Base-by-base conservation (phyloP, 257 asterid species). In the Solanum pinnatisectum region DNA sequence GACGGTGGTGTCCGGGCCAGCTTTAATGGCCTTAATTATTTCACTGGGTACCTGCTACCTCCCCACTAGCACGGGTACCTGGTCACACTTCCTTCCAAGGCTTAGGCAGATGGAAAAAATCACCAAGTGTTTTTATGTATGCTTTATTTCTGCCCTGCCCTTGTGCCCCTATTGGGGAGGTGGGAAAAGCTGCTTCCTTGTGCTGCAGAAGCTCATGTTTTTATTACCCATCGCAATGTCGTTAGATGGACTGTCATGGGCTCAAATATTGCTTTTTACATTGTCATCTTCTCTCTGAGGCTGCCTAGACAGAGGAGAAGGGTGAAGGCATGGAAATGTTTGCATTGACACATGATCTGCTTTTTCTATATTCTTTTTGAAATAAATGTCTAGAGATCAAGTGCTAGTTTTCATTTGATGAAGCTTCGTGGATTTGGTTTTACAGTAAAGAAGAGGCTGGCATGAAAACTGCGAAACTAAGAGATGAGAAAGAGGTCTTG, bases 391-490 rank as follows among this genome's bases (percentile, higher is more conserved):
- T 74, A 74, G 52, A 37, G 82, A 73, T 73, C 49, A 73, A 73
- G 52, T 74, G 52, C 20, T 22, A 74, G 86, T 39, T 82, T 49
- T 82, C 71, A 49, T 32, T 30, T 82, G 86, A 82, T 49, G 44
- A 20, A 40, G 18, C 42, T 56, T 59, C n/a, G 22, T 86, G 82
- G 67, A 37, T 37, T 71, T 84, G 77, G 22, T 92, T 88, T 82
- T 92, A 91, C 95, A 97, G 99, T 88, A 96, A 97, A 92, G 99
- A 96, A 92, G 96, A 96, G 94, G 99, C 99, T 87, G 99, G 99
- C 87, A 96, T 92, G 95, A 92, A 93, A 95, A 97, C 99, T 92
- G 98, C 99, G 35, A 97, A 94, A 89, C 85, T 97, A 84, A 96
- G 96, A 90, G 98, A 94, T 82, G 99, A 96, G 94, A 96, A 97